Base-by-base conservation (phyloP, 2,329 filamentous ascomycete species). In the Cryphonectria parasitica region DNA sequence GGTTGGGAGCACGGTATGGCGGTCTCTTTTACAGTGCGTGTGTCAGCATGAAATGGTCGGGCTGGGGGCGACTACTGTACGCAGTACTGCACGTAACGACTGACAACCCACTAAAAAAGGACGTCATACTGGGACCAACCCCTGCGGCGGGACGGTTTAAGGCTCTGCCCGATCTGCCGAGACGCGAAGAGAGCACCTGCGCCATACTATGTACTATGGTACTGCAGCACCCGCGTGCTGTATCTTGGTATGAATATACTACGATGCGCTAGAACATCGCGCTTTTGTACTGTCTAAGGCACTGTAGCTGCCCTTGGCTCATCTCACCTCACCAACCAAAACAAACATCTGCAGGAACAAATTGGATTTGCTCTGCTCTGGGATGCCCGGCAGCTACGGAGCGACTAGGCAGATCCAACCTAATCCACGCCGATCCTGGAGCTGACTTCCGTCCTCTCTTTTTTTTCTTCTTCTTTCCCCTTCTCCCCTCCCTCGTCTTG, bases 361-460 rank as follows among this genome's bases (percentile, higher is more conserved):
- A 49, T n/a, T 49, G 45, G 22, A 13, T 49, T 49, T 49, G 8
- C 45, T 49, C 22, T 49, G 45, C 22, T 49, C 10, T 49, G 22
- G 19, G 5, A n/a, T 49, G 45, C 8, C 45, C 45, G 45, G 45
- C 22, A 49, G 45, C 45, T 49, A n/a, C 45, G 45, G 45, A 49
- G 45, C 22, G 22, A 49, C 45, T 49, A 49, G 22, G 45, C 45
- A n/a, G 22, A 39, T 11, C 34, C 61, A 63, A n/a, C 61, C 36
- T 22, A 63, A 41, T 2, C 36, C 61, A 15, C 22, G 61, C 41
- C 28, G 25, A 31, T 34, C 54, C 36, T 43, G n/a, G 61, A 45
- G 61, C 61, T 64, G 61, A 64, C 13, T 45, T 64, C 61, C 43
- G 22, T 63, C 7, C 36, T n/a, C n/a, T 43, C n/a, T 4, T 36